Evolutionary conservation across 441 rosid species (phyloP).

Genomic region (Erodium moschatum): DNA sequence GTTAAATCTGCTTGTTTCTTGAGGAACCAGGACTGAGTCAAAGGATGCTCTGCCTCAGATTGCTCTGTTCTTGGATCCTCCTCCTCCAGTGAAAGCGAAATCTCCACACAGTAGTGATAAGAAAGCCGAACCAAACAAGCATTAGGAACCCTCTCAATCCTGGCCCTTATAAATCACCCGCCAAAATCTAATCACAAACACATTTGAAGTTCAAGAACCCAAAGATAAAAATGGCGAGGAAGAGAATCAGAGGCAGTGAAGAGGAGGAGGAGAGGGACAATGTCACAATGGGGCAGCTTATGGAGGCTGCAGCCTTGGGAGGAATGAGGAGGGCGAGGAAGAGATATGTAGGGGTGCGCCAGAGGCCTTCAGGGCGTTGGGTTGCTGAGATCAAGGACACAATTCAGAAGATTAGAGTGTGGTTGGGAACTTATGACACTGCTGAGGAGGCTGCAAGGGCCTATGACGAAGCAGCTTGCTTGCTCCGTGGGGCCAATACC

Average conservation of each 20-base stretch:
- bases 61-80: constrained; percentile 15
- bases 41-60: neutral
- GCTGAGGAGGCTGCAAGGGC: constrained; percentile 57
- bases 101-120: constrained; percentile 1
- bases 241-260: neutral
- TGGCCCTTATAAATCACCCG: neutral
- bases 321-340: constrained; percentile 45
- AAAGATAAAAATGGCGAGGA: constrained; percentile 3
- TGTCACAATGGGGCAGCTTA: constrained; percentile 34
- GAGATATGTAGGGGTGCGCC: constrained; percentile 45
- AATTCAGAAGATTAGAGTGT: constrained; percentile 43
- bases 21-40: constrained; percentile 17
- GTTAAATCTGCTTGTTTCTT: neutral
- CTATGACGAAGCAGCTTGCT: constrained; percentile 65
- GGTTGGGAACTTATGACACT: constrained; percentile 44
- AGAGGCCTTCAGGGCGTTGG: constrained; percentile 46
- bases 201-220: neutral
- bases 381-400: constrained; percentile 49
- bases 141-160: constrained; percentile 1
- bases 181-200: neutral
- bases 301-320: constrained; percentile 38
- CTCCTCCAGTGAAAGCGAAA: constrained; percentile 23
- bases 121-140: constrained; percentile 26
- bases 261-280: constrained; percentile 19
- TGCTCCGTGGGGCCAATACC: constrained; percentile 54